Percentiles rank a stretch among this genome's conserved stretches.
Evolutionary conservation across 164 flowering plant species (phyloP).

Genomic region (Stephania japonica): DNA sequence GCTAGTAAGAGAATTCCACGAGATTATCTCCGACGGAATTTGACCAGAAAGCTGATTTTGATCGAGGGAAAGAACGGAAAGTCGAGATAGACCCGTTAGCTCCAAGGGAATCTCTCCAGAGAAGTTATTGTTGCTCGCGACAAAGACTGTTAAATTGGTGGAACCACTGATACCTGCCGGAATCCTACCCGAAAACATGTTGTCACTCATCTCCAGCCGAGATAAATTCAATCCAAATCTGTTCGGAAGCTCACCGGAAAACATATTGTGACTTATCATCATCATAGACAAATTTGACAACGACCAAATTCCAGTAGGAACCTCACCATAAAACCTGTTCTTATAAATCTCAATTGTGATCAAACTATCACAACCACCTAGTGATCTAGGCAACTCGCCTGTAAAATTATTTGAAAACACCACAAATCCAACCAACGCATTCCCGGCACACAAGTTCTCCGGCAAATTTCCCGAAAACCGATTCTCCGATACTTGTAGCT

Average conservation of each 20-base stretch:
- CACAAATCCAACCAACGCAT: constrained; percentile 31
- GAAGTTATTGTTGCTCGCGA: constrained; percentile 44
- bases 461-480: constrained; percentile 39
- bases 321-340: constrained; percentile 36
- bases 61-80: constrained; percentile 35
- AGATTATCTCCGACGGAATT: constrained; percentile 33
- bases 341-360: constrained; percentile 25
- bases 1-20: constrained; percentile 32
- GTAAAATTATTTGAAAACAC: constrained; percentile 49
- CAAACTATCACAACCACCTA: constrained; percentile 45
- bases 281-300: constrained; percentile 14
- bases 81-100: constrained; percentile 31
- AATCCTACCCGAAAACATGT: constrained; percentile 43
- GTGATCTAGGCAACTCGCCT: constrained; percentile 57
- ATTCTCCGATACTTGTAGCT: constrained; percentile 37
- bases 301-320: constrained; percentile 45
- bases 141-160: constrained; percentile 29
- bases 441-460: constrained; percentile 33
- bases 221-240: constrained; percentile 27
- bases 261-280: constrained; percentile 30
- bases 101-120: constrained; percentile 40
- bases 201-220: constrained; percentile 39
- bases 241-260: constrained; percentile 45
- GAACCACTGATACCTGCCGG: constrained; percentile 27
- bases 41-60: constrained; percentile 40